Base-by-base conservation (phyloP, 805 yeast genomes). In the Maudiozyma serrabonitensis region DNA sequence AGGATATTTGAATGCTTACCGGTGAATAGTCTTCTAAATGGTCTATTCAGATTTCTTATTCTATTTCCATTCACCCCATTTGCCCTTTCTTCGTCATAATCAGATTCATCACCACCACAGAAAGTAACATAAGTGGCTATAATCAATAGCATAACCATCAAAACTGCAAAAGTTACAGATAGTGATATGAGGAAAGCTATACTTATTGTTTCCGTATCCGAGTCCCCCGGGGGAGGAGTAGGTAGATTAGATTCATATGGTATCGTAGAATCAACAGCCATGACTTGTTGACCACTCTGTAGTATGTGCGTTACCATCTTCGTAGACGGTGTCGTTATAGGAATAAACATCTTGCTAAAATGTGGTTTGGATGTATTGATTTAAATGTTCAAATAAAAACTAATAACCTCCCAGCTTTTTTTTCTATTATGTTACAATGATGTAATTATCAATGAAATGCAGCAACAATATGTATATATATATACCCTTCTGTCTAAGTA, bases 61-160 rank as follows among this genome's bases (percentile, higher is more conserved):
- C 52, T 45, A 3, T 50, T 49, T 9, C 50, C 41, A 18, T 47
- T 45, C 37, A 43, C 46, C 25, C 32, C 28, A 23, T 45, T 35
- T 4, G 39, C 51, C 39, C 54, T 43, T 44, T 66, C 69, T 47
- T 61, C 68, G 52, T 66, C 69, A 48, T 56, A 64, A 31, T 61
- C 67, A 6, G 58, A 52, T 45, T 66, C 69, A 50, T 64, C 68
- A 9, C 54, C 56, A 19, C 61, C 56, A 52, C 67, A 63, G 47
- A 64, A 66, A 23, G 68, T 63, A 28, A 66, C 61, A 48, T 66
- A 66, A 7, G 62, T 54, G 1, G 67, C 68, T 31, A 61, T 56
- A n/a, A 63, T 46, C 13, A 66, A 51, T 19, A 66, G 41, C 32
- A 64, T 47, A 6, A 64, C 56, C 67, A 66, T 62, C 34, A 66